Evolutionary conservation across 345 rosid species (phyloP).

Genomic region (Limnanthes douglasii): DNA sequence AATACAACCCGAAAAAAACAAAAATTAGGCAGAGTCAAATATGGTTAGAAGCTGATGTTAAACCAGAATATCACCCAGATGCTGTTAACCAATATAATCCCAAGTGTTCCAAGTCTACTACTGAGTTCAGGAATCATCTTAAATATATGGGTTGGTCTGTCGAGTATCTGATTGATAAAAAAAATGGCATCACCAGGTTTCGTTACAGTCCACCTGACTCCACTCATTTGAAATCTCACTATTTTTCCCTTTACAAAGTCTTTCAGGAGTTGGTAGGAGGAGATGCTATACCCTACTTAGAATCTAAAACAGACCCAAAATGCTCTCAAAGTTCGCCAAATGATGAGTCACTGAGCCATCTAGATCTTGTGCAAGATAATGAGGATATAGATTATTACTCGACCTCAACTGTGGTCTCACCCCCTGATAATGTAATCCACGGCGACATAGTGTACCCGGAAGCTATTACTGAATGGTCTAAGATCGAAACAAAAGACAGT

Average conservation of each 20-base stretch:
- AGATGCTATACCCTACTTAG: constrained; percentile 6
- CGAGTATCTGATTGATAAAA: constrained; percentile 16
- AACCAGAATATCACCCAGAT: constrained; percentile 35
- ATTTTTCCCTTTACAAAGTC: constrained; percentile 36
- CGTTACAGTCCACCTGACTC: constrained; percentile 60
- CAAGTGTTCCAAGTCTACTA: neutral
- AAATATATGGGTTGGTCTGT: constrained; percentile 38
- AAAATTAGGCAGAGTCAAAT: constrained; percentile 1
- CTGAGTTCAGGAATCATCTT: constrained; percentile 38
- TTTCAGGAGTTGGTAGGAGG: constrained; percentile 20
- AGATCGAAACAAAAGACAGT: too few relatives aligned
- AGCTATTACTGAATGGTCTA: too few relatives aligned
- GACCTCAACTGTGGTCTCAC: too few relatives aligned
- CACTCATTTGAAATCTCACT: constrained; percentile 23
- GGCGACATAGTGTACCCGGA: too few relatives aligned
- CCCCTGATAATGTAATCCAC: too few relatives aligned
- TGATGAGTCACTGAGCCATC: constrained; percentile 2
- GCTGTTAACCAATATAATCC: constrained; percentile 24
- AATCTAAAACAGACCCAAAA: neutral
- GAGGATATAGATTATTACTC: neutral
- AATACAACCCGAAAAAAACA: constrained; percentile 1
- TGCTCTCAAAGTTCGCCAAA: too few relatives aligned
- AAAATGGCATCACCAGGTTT: constrained; percentile 7
- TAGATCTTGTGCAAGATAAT: constrained; percentile 14
- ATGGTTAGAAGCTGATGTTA: constrained; percentile 36